These are phyloP conservation scores for Paecilomyces sp. DNA, from an alignment of 2,329 filamentous ascomycete species.

Conservation along the genomic window DNA sequence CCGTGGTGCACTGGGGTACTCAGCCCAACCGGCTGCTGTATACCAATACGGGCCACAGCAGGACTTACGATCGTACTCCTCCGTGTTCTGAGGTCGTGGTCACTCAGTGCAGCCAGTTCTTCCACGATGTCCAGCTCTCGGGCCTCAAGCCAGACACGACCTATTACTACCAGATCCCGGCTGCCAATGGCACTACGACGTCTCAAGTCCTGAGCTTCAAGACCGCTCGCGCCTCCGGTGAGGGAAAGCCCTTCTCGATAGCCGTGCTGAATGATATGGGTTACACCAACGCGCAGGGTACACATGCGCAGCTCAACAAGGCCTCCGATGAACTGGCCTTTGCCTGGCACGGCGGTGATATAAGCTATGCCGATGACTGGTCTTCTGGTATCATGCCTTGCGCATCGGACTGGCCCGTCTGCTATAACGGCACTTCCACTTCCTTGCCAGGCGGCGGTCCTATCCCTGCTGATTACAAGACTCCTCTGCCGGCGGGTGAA, in stretches of 20 bases:
- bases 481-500: slow-evolving; percentile 41
- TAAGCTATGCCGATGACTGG: slow-evolving; percentile 47
- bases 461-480: slow-evolving; percentile 35
- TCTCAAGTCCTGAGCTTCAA: slow-evolving; percentile 42
- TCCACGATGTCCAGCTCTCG: slow-evolving; percentile 43
- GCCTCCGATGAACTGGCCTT: slow-evolving; percentile 42
- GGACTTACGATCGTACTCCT: slow-evolving; percentile 44
- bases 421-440: slow-evolving; percentile 44
- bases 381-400: slow-evolving; percentile 46
- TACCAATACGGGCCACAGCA: slow-evolving; percentile 30
- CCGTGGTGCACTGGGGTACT: slow-evolving; percentile 40
- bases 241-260: slow-evolving; percentile 35
- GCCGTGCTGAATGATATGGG: slow-evolving; percentile 49
- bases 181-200: slow-evolving; percentile 43
- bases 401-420: slow-evolving; percentile 41
- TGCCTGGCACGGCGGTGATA: slow-evolving; percentile 48
- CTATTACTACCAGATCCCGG: slow-evolving; percentile 46
- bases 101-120: slow-evolving; percentile 47
- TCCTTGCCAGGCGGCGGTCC: slow-evolving; percentile 31
- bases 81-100: slow-evolving; percentile 40
- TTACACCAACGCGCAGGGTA: slow-evolving; percentile 46
- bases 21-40: slow-evolving; percentile 24
- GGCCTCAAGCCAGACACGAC: slow-evolving; percentile 37
- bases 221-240: slow-evolving; percentile 39
- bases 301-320: slow-evolving; percentile 36